These are phyloP conservation scores for Stagonosporopsis tanaceti DNA, from an alignment of 2,329 filamentous ascomycete species.

Conservation along the genomic window DNA sequence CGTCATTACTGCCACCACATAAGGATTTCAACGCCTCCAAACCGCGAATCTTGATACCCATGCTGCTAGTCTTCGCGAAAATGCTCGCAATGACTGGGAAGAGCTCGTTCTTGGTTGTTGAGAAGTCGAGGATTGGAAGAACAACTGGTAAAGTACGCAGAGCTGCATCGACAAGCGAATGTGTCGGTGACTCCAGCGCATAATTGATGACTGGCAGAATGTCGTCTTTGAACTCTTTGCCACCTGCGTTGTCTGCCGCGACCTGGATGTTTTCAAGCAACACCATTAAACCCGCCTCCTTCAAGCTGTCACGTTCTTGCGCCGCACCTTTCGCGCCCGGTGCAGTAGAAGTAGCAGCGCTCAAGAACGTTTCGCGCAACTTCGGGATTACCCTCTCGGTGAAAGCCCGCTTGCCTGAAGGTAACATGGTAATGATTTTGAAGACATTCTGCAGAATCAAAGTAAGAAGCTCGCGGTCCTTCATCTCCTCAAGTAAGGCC, in stretches of 20 bases:
- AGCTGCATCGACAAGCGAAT: slow-evolving; percentile 85
- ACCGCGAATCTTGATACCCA: slow-evolving; percentile 93
- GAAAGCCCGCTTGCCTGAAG: slow-evolving; percentile 76
- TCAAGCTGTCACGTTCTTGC: slow-evolving; percentile 77
- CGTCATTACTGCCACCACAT: slow-evolving; percentile 73
- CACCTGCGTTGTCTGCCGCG: slow-evolving; percentile 81
- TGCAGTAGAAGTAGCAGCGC: slow-evolving; percentile 59
- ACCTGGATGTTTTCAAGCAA: slow-evolving; percentile 82
- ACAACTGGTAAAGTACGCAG: slow-evolving; percentile 79
- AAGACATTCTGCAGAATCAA: slow-evolving; percentile 91
- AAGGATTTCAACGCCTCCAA: slow-evolving; percentile 89
- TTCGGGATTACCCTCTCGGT: slow-evolving; percentile 85
- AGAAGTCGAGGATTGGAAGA: slow-evolving; percentile 91
- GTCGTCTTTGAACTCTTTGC: slow-evolving; percentile 95
- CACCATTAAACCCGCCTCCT: slow-evolving; percentile 91
- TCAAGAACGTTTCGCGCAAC: slow-evolving; percentile 82
- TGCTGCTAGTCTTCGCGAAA: slow-evolving; percentile 90
- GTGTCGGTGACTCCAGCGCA: slow-evolving; percentile 87
- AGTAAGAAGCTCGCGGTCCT: slow-evolving; percentile 86
- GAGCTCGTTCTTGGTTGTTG: slow-evolving; percentile 94
- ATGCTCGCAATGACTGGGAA: slow-evolving; percentile 91
- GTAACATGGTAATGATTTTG: slow-evolving; percentile 81
- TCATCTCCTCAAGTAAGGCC: slow-evolving; percentile 88
- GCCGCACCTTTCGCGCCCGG: slow-evolving; percentile 54
- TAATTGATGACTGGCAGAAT: slow-evolving; percentile 85